These are phyloP conservation scores for Podospora comata DNA, from an alignment of 495 filamentous ascomycete genomes.

Conservation along the genomic window DNA sequence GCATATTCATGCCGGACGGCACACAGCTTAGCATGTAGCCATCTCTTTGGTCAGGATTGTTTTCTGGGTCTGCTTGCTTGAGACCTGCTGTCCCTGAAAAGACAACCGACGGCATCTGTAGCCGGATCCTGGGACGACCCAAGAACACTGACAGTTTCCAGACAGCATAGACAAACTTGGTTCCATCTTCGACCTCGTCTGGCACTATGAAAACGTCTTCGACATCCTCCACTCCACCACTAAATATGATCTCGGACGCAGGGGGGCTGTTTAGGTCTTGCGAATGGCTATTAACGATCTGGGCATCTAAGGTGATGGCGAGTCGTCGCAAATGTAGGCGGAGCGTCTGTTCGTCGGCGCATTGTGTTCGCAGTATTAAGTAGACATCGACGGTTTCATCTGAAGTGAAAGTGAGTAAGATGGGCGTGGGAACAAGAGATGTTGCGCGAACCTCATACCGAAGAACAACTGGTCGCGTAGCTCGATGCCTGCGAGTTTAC, in stretches of 20 bases:
- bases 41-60: slow-evolving; percentile 49
- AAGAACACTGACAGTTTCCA: slow-evolving; percentile 80
- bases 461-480: slow-evolving; percentile 57
- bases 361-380: slow-evolving; percentile 66
- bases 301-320: slow-evolving; percentile 65
- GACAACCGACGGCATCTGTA: slow-evolving; percentile 72
- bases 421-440: slow-evolving; percentile 29
- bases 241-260: slow-evolving; percentile 64
- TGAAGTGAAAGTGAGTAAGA: slow-evolving; percentile 60
- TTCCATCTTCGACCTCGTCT: slow-evolving; percentile 47
- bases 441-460: slow-evolving; percentile 53
- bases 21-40: slow-evolving; percentile 72
- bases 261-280: slow-evolving; percentile 45
- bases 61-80: slow-evolving; percentile 53
- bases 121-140: slow-evolving; percentile 69
- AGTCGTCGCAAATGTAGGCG: slow-evolving; percentile 61
- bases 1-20: slow-evolving; percentile 74
- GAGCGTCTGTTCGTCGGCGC: slow-evolving; percentile 56
- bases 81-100: slow-evolving; percentile 73
- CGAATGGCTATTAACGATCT: slow-evolving; percentile 60
- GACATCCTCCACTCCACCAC: slow-evolving; percentile 54
- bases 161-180: slow-evolving; percentile 61
- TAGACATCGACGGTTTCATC: slow-evolving; percentile 77
- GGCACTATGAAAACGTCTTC: slow-evolving; percentile 62
- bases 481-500: slow-evolving; percentile 47